Conservation (phyloP, 2,329 filamentous ascomycete species). For the Zymoseptoria pseudotritici region DNA sequence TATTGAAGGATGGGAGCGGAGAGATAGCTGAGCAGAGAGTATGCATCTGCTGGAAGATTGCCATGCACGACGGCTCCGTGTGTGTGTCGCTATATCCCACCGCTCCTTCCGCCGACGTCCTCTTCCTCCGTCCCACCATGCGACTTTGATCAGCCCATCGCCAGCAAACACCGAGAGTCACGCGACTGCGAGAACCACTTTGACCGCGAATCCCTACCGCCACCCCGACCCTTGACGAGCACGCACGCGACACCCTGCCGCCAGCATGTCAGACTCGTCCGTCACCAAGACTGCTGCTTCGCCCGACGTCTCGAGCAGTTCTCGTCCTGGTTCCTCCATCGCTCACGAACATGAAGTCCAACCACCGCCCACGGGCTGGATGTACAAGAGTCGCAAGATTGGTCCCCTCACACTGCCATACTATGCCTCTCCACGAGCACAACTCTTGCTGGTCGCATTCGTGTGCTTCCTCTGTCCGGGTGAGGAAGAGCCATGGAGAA, state of each 20-base stretch:
- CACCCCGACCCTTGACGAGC: not conserved
- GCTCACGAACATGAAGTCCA: not conserved
- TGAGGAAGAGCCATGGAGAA: conserved; percentile 10
- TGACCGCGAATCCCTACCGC: not conserved
- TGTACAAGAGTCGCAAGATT: conserved; percentile 38
- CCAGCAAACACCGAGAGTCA: not conserved
- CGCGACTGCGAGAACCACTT: not conserved
- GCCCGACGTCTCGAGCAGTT: not conserved
- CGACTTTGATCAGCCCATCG: not conserved
- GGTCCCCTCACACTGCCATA: conserved; percentile 38
- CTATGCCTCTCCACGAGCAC: conserved; percentile 43
- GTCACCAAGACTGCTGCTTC: not conserved
- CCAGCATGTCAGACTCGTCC: not conserved
- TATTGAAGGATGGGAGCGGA: not conserved
- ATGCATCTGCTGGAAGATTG: not conserved
- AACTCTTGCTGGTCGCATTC: conserved; percentile 44
- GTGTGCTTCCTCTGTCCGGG: conserved; percentile 49
- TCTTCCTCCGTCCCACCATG: not conserved
- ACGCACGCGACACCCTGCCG: not conserved
- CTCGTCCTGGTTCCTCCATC: not conserved
- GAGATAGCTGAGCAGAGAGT: not conserved
- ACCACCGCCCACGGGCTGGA: conserved; percentile 37
- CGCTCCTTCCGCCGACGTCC: not conserved
- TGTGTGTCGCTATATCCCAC: not conserved
- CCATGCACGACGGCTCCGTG: not conserved